phyloP scores from a whole-genome alignment of 192 early-diverging fungal species.

The Coemansia sp. region DNA sequence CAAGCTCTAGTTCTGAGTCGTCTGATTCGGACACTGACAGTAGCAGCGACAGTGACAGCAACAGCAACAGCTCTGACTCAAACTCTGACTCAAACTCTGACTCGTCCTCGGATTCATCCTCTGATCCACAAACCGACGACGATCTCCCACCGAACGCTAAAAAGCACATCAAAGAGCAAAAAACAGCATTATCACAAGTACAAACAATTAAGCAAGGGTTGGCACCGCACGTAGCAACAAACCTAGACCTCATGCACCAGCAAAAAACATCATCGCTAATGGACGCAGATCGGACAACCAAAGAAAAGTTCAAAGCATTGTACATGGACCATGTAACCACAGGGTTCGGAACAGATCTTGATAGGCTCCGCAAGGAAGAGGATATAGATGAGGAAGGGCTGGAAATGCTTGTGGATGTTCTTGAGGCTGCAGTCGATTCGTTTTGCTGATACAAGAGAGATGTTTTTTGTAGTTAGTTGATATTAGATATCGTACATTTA shows the following conservation, averaged over 20 bases:
- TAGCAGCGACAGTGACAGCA: constrained; percentile 6
- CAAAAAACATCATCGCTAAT: not conserved
- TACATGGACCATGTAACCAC: constrained; percentile 50
- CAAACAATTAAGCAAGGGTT: constrained; percentile 14
- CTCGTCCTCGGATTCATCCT: not conserved
- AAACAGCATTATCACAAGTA: constrained; percentile 9
- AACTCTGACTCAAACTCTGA: constrained; percentile 13
- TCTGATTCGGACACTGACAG: constrained; percentile 1
- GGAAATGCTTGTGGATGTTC: constrained; percentile 42
- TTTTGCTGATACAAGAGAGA: constrained; percentile 16
- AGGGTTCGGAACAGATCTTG: constrained; percentile 48
- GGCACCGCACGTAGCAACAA: constrained; percentile 33
- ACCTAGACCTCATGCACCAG: constrained; percentile 31
- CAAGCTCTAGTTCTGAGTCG: not conserved
- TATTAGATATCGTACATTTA: not conserved
- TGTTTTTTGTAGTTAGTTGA: not conserved
- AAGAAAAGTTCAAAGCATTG: constrained; percentile 37
- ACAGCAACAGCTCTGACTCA: constrained; percentile 1
- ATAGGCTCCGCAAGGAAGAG: constrained; percentile 38
- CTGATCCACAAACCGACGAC: not conserved
- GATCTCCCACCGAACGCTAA: constrained; percentile 11
- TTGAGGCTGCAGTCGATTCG: constrained; percentile 35
- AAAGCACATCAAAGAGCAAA: constrained; percentile 17
- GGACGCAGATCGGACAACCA: constrained; percentile 14
- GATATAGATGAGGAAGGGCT: constrained; percentile 38